A percentile compares a stretch with the other conserved stretches of the same genome.
Conservation (phyloP, 1,139 yeast species). For the Suhomyces ambrosiae region DNA sequence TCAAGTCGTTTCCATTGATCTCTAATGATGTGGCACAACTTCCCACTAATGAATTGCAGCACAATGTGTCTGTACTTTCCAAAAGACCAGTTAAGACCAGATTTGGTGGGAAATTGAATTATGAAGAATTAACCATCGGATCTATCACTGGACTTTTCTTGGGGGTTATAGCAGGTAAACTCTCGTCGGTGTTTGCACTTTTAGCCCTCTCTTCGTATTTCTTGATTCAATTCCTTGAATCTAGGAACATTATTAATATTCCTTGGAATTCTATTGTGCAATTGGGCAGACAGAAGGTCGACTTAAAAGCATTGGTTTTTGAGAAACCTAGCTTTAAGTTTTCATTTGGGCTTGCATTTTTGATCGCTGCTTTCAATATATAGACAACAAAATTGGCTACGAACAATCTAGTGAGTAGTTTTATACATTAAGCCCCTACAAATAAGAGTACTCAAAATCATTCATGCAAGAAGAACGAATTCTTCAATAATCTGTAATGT, state of each 20-base stretch:
- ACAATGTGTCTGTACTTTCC: conserved; percentile 4
- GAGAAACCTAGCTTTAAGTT: conserved; percentile 68
- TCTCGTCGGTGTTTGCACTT: conserved; percentile 59
- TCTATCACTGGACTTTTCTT: conserved; percentile 64
- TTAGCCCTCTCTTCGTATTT: conserved; percentile 54
- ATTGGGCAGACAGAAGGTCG: conserved; percentile 49
- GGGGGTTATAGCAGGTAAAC: conserved; percentile 68
- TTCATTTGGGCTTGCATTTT: conserved; percentile 58
- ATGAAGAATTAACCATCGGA: conserved; percentile 69
- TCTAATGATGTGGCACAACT: conserved; percentile 13
- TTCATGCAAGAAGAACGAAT: too few species aligned
- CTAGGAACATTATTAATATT: conserved; percentile 55
- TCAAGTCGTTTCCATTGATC: conserved; percentile 5
- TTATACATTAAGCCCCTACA: neutral
- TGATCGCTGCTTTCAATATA: conserved; percentile 66
- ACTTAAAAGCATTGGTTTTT: conserved; percentile 55
- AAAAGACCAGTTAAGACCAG: conserved; percentile 7
- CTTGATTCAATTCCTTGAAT: conserved; percentile 59
- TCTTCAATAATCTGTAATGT: too few species aligned
- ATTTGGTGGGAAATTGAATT: conserved; percentile 38
- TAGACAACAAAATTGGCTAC: conserved; percentile 17
- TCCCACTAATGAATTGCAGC: conserved; percentile 9
- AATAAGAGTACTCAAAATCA: too few species aligned
- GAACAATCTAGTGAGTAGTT: neutral
- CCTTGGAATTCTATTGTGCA: conserved; percentile 50